Evolutionary conservation across 1,139 yeast genomes (phyloP).

Genomic region (Suhomyces choctaworum): DNA sequence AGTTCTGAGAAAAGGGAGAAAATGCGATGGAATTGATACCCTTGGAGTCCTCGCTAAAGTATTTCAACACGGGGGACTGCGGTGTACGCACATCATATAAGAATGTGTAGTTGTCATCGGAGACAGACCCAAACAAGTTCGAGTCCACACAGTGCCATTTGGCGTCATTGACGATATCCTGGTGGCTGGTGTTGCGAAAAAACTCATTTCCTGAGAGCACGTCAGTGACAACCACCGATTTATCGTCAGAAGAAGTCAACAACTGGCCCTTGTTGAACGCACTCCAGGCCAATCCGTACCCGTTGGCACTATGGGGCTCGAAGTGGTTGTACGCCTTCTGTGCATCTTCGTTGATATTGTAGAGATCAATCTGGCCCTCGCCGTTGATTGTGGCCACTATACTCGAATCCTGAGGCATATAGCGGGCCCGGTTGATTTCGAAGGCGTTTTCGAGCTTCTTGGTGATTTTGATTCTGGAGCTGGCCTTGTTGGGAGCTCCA

Average conservation of each 20-base stretch:
- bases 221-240: slow-evolving; percentile 60
- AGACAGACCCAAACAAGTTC: slow-evolving; percentile 62
- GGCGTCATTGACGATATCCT: slow-evolving; percentile 69
- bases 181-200: slow-evolving; percentile 39
- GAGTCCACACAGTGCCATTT: slow-evolving; percentile 62
- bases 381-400: slow-evolving; percentile 79
- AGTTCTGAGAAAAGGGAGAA: slow-evolving; percentile 58
- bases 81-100: slow-evolving; percentile 44
- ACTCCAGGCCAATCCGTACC: slow-evolving; percentile 74
- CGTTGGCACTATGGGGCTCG: slow-evolving; percentile 62
- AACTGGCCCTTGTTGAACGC: slow-evolving; percentile 47
- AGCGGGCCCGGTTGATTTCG: slow-evolving; percentile 83
- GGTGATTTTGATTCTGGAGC: slow-evolving; percentile 58
- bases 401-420: slow-evolving; percentile 70
- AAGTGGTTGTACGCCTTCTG: slow-evolving; percentile 31
- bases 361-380: slow-evolving; percentile 69
- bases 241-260: slow-evolving; percentile 65
- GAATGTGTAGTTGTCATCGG: slow-evolving; percentile 58
- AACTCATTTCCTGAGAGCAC: slow-evolving; percentile 22
- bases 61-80: slow-evolving; percentile 27
- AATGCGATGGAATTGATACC: slow-evolving; percentile 66
- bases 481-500: slow-evolving; percentile 29
- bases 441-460: slow-evolving; percentile 53
- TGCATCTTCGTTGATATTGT: slow-evolving; percentile 43
- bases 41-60: slow-evolving; percentile 35